Evolutionary conservation across 768 basidiomycete genomes (phyloP).

Genomic region (Auricularia cornea): DNA sequence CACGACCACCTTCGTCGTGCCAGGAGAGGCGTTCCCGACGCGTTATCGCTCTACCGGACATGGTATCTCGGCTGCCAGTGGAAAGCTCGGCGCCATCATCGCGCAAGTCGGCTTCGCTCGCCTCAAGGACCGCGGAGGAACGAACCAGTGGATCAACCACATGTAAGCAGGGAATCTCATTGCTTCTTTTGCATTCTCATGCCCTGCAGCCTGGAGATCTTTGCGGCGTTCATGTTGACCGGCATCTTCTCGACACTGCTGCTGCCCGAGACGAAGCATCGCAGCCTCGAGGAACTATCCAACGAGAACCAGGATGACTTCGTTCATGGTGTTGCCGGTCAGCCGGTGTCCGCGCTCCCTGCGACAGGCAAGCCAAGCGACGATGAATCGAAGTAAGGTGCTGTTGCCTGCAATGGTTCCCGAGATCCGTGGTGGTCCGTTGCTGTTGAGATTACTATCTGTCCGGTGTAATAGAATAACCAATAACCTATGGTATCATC

Average conservation of each 20-base stretch:
- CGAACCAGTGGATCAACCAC: conserved; percentile 51
- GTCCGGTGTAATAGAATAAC: no score
- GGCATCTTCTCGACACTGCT: conserved; percentile 76
- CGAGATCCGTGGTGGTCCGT: no score
- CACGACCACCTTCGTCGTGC: conserved; percentile 70
- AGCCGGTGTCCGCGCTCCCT: neutral
- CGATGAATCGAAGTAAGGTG: neutral
- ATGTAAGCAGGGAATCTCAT: conserved; percentile 34
- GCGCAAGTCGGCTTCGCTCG: conserved; percentile 70
- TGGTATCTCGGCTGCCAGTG: conserved; percentile 75
- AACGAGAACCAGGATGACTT: conserved; percentile 62
- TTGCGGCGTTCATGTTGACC: conserved; percentile 81
- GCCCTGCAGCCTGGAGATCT: conserved; percentile 49
- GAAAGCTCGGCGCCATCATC: conserved; percentile 77
- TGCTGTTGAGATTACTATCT: no score
- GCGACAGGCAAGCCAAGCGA: neutral
- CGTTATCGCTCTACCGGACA: conserved; percentile 81
- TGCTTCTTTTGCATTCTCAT: no score
- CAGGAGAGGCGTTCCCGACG: conserved; percentile 81
- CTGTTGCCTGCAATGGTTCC: no score
- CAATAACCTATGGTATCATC: no score
- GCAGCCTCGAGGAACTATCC: conserved; percentile 61
- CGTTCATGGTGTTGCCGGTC: conserved; percentile 21
- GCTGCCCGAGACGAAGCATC: conserved; percentile 68
- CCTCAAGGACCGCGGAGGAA: conserved; percentile 61